Evolutionary conservation across 2,329 filamentous ascomycete species (phyloP), one percentile per base, ranked within the genome.

Genomic region (Purpureocillium takamizusanense): DNA sequence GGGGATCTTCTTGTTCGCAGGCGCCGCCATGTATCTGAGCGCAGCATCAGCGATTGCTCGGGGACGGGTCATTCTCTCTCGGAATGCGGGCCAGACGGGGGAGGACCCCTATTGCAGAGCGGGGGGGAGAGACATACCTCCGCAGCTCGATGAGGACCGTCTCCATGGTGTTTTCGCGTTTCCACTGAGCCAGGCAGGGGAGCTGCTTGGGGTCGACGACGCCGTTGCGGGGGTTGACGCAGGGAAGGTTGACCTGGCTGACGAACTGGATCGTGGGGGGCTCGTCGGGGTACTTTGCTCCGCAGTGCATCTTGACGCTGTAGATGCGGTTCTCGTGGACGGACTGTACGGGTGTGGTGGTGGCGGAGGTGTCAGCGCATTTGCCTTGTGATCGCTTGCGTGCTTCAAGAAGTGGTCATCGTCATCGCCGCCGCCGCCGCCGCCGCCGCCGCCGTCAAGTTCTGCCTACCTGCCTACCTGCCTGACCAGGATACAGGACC

Each of bases 251-350:
- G 67, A 98, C 83, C 63, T 87, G 85, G 54, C 85, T 95, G 53
- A 92, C 80, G 65, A 98, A 98, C 55, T 90, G 81, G 54, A 98
- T 86, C 37, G 83, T 80, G 0, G 92, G 92, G 33, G 92, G 92
- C 45, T 77, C 70, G 59, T 95, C 88, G 37, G 92, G 92, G 62
- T 98, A 98, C 41, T 85, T 71, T 35, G 80, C 73, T 45, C 88
- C 89, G 69, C 92, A 98, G 69, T 94, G 83, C 69, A 98, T 95
- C 65, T 90, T 94, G 54, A 98, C 76, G 51, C 87, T 94, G 74
- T 98, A 98, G 68, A 98, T 98, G 55, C 92, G 85, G 67, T 98
- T 98, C 72, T 98, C 92, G 61, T 97, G 90, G 45, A 83, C 88
- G 64, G 88, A 94, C 86, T 92, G 55, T 31, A 31, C 4, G 15